Conservation (phyloP, 2,329 filamentous ascomycete species). For the Malbranchea cinnamomea region DNA sequence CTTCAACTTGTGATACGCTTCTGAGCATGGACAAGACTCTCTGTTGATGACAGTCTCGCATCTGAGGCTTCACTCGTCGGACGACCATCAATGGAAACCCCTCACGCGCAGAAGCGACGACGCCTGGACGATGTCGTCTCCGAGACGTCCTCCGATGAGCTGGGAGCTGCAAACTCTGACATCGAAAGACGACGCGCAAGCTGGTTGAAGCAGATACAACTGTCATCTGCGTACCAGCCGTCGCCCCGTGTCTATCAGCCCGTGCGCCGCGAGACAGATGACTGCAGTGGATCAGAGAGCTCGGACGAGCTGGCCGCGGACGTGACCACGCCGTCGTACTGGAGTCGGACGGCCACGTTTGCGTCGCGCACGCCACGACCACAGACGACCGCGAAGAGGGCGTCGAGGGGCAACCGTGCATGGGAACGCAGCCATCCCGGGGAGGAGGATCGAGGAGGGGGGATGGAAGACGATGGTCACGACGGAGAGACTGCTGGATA, state of each 20-base stretch:
- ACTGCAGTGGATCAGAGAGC: conserved; percentile 20
- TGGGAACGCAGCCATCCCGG: no score
- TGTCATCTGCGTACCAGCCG: conserved; percentile 4
- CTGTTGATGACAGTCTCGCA: no score
- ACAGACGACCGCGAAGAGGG: no score
- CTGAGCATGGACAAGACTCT: no score
- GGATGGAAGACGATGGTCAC: conserved; percentile 7
- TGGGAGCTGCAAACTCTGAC: conserved; percentile 23
- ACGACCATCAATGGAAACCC: conserved; percentile 5
- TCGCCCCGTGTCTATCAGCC: conserved; percentile 5
- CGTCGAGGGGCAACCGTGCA: no score
- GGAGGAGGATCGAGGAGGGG: conserved; percentile 3
- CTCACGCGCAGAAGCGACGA: conserved; percentile 17
- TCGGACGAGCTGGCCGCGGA: conserved; percentile 33
- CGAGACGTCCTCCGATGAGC: conserved; percentile 25
- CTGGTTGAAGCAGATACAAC: conserved; percentile 14
- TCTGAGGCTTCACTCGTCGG: background rate
- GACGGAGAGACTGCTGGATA: conserved; percentile 9
- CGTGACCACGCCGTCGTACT: conserved; percentile 13
- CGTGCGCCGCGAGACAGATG: background rate
- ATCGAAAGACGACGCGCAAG: conserved; percentile 21
- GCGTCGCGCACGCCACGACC: conserved; percentile 5
- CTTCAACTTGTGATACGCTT: no score
- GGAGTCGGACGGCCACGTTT: conserved; percentile 13
- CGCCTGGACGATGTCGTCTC: conserved; percentile 16